Percentiles rank a stretch among this genome's conserved stretches.
phyloP scores from a whole-genome alignment of 2,329 filamentous ascomycete genomes.

The Drechslerella stenobrocha region DNA sequence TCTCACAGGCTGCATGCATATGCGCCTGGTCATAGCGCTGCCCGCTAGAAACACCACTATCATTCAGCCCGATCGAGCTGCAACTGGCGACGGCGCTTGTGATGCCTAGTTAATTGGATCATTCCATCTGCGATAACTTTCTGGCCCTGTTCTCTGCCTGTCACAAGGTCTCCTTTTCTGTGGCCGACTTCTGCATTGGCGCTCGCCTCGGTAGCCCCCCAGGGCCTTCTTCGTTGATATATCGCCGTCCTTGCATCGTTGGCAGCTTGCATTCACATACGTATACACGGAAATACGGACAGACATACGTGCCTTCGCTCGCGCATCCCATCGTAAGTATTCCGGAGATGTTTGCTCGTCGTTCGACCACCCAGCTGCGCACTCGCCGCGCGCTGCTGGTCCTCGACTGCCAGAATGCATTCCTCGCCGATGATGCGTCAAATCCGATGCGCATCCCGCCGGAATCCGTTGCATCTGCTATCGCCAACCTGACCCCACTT shows the following conservation, averaged over 20 bases:
- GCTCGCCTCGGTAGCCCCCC: too few relatives aligned
- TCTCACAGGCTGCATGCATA: conserved; percentile 1
- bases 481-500: conserved; percentile 69
- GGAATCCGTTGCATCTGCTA: conserved; percentile 63
- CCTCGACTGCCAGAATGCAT: conserved; percentile 89
- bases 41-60: neutral
- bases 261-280: too few relatives aligned
- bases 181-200: too few relatives aligned
- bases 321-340: neutral
- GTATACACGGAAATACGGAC: neutral
- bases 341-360: conserved; percentile 16
- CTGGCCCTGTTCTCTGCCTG: too few relatives aligned
- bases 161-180: too few relatives aligned
- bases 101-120: neutral
- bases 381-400: conserved; percentile 73
- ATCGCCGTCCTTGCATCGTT: too few relatives aligned
- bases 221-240: too few relatives aligned
- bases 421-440: conserved; percentile 65
- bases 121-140: too few relatives aligned
- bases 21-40: conserved; percentile 6
- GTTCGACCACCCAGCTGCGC: conserved; percentile 38
- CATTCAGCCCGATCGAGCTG: conserved; percentile 3
- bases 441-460: conserved; percentile 68
- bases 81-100: neutral
- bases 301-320: neutral